These are phyloP conservation scores for Leptomonas pyrrhocoris DNA, from an alignment of 208 protist species.

Conservation along the genomic window DNA sequence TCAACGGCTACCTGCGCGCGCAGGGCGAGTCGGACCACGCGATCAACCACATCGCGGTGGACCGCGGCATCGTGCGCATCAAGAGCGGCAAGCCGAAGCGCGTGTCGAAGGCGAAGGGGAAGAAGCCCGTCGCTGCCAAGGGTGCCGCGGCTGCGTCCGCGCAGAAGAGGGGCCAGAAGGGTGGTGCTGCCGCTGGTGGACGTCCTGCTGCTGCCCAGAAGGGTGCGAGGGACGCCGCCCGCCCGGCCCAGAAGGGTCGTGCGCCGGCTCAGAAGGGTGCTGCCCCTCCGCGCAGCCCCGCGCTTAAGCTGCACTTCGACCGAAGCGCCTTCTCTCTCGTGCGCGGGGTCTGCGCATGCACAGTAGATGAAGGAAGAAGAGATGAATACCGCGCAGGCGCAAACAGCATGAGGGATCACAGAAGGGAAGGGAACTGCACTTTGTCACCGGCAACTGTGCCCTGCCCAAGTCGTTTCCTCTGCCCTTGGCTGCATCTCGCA, in stretches of 20 bases:
- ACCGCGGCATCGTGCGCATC: slow-evolving; percentile 83
- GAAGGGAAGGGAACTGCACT: too few relatives aligned
- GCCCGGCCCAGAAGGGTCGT: slow-evolving; percentile 31
- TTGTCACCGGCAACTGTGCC: too few relatives aligned
- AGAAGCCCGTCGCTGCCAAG: slow-evolving; percentile 37
- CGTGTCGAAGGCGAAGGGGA: slow-evolving; percentile 41
- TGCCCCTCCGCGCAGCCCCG: slow-evolving; percentile 14
- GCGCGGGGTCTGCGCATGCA: too few relatives aligned
- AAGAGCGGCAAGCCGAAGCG: slow-evolving; percentile 85
- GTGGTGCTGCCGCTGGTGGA: slow-evolving; percentile 20
- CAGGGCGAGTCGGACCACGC: slow-evolving; percentile 94
- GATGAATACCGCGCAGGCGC: too few relatives aligned
- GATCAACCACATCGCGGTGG: slow-evolving; percentile 94
- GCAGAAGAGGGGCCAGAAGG: slow-evolving; percentile 21
- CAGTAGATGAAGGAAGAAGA: too few relatives aligned
- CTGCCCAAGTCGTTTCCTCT: too few relatives aligned
- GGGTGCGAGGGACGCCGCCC: slow-evolving; percentile 11
- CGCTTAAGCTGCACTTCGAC: neutral
- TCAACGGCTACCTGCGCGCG: slow-evolving; percentile 94
- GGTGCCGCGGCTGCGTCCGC: slow-evolving; percentile 31
- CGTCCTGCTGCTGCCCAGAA: slow-evolving; percentile 15
- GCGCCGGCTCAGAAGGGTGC: slow-evolving; percentile 30
- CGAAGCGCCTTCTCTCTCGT: neutral
- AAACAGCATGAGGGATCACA: too few relatives aligned
- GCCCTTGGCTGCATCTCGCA: too few relatives aligned